phyloP scores from a whole-genome alignment of 495 filamentous ascomycete species.

The Penicillium malachiteum region DNA sequence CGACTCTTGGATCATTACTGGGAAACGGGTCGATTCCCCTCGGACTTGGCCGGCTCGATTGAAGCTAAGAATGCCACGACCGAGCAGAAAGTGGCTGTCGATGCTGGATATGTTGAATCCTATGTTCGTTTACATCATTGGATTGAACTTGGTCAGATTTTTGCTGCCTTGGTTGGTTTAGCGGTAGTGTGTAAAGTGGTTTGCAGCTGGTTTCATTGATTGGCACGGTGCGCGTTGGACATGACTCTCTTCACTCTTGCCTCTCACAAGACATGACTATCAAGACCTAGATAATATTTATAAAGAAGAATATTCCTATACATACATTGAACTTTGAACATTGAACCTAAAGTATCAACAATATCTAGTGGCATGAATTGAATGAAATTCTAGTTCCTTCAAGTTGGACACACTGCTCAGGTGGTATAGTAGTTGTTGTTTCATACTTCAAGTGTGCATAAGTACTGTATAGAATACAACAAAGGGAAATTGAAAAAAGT shows the following conservation, averaged over 20 bases:
- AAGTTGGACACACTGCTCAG: too few relatives aligned
- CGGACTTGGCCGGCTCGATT: slow-evolving; percentile 49
- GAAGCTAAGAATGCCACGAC: slow-evolving; percentile 34
- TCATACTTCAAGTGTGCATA: too few relatives aligned
- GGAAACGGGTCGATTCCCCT: slow-evolving; percentile 60
- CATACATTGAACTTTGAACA: too few relatives aligned
- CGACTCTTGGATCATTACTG: slow-evolving; percentile 56
- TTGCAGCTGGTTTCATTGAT: slow-evolving; percentile 4
- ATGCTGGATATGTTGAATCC: slow-evolving; percentile 58
- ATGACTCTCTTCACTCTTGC: not conserved
- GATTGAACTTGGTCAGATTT: slow-evolving; percentile 57
- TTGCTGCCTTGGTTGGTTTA: slow-evolving; percentile 43
- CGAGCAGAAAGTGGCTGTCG: slow-evolving; percentile 33
- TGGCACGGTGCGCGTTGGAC: not conserved
- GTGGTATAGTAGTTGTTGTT: too few relatives aligned
- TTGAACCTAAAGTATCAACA: too few relatives aligned
- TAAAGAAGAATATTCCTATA: not conserved
- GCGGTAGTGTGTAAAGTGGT: slow-evolving; percentile 31
- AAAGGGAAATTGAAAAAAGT: too few relatives aligned
- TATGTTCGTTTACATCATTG: slow-evolving; percentile 52
- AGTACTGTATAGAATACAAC: too few relatives aligned
- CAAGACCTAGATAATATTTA: not conserved
- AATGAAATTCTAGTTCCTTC: too few relatives aligned
- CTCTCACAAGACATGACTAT: slow-evolving; percentile 2
- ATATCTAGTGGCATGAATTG: too few relatives aligned